Conservation (phyloP, 2,329 filamentous ascomycete genomes). For the Teratosphaeria zuluensis region DNA sequence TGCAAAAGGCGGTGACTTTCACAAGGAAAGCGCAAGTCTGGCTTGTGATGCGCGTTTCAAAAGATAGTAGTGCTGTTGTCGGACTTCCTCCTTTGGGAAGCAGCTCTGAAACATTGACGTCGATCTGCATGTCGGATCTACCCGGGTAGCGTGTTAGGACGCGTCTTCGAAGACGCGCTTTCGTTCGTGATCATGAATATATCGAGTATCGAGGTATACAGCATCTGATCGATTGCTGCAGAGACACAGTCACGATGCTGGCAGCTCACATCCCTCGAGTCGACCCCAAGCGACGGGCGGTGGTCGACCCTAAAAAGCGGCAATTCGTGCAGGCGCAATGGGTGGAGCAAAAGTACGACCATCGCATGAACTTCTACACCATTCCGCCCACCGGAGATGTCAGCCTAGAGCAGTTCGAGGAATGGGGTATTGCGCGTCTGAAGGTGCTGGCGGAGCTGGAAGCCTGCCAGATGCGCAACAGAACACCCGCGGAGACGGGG, state of each 20-base stretch:
- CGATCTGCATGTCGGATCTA: neutral
- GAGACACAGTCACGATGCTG: conserved; percentile 16
- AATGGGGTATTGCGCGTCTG: conserved; percentile 92
- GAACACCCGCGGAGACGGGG: conserved; percentile 68
- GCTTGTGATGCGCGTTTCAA: too few species aligned
- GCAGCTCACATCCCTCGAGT: conserved; percentile 28
- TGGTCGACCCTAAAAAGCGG: conserved; percentile 70
- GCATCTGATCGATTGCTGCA: neutral
- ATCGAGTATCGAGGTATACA: too few species aligned
- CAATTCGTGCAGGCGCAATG: conserved; percentile 73
- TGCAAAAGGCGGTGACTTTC: neutral
- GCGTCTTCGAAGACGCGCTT: neutral
- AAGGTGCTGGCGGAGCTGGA: conserved; percentile 83
- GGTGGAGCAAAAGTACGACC: conserved; percentile 68
- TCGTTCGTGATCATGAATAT: too few species aligned
- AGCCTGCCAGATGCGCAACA: conserved; percentile 91
- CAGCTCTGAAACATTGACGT: neutral
- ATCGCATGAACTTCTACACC: conserved; percentile 86
- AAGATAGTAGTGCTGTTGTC: too few species aligned
- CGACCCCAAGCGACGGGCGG: conserved; percentile 64
- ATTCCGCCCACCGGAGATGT: conserved; percentile 86
- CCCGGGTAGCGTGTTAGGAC: neutral
- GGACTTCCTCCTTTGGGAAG: too few species aligned
- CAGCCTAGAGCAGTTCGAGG: conserved; percentile 92
- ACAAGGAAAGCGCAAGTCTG: neutral